These are phyloP conservation scores for Cystofilobasidium macerans DNA, from an alignment of 768 basidiomycete genomes.

Conservation along the genomic window DNA sequence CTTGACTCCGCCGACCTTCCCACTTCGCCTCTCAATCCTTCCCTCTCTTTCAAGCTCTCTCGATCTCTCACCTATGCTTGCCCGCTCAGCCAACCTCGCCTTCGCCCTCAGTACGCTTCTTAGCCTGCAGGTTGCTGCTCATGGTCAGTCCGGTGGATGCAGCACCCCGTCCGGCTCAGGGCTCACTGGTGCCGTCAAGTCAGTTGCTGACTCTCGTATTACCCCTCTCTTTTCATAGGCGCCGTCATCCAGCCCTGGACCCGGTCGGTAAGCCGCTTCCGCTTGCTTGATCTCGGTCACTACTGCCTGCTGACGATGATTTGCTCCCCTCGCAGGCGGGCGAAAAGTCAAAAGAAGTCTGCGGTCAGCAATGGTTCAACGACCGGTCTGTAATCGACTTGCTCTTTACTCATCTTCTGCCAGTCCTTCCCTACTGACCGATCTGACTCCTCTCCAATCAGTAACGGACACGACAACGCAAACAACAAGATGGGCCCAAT, in stretches of 20 bases:
- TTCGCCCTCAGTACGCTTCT: background rate
- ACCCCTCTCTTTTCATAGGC: background rate
- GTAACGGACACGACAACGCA: background rate
- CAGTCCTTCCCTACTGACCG: too few relatives aligned
- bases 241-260: conserved; percentile 11
- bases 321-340: background rate
- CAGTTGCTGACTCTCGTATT: too few relatives aligned
- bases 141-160: conserved; percentile 15
- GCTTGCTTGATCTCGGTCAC: background rate
- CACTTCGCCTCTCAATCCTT: too few relatives aligned
- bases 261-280: background rate
- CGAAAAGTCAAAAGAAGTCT: conserved; percentile 7
- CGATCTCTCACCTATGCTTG: too few relatives aligned
- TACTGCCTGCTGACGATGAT: background rate
- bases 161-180: background rate
- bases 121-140: background rate
- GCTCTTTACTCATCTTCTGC: conserved; percentile 2
- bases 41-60: too few relatives aligned
- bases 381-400: conserved; percentile 3
- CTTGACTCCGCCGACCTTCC: too few relatives aligned
- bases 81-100: too few relatives aligned
- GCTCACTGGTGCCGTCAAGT: too few relatives aligned
- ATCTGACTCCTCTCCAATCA: background rate
- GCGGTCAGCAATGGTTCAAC: conserved; percentile 6
- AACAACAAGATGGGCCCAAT: background rate